Percentiles rank a stretch among this genome's conserved stretches.
phyloP scores from a whole-genome alignment of 148 eudicot genomes.

The Spergularia bocconei region DNA sequence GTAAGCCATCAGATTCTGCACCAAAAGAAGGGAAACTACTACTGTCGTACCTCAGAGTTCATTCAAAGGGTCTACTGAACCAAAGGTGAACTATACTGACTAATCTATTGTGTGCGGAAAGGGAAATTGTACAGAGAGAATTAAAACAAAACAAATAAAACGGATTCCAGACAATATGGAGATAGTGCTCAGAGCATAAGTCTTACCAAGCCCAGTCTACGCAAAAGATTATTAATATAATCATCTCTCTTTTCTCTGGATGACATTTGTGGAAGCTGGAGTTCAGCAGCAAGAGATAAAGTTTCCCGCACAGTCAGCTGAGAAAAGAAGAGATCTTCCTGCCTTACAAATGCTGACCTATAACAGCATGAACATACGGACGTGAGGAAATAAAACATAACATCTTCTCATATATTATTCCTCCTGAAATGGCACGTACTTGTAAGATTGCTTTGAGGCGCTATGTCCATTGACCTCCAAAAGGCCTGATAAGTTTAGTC shows the following conservation, averaged over 20 bases:
- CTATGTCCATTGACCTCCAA: constrained; percentile 86
- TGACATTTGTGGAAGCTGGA: constrained; percentile 78
- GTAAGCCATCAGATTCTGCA: not conserved
- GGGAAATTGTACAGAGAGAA: not conserved
- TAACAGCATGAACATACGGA: constrained; percentile 15
- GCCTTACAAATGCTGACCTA: constrained; percentile 93
- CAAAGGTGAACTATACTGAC: not conserved
- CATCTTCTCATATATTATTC: not conserved
- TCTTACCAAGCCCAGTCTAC: constrained; percentile 89
- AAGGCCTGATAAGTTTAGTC: constrained; percentile 77
- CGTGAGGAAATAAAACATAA: constrained; percentile 3
- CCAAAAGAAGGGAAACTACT: not conserved
- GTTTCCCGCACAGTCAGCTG: constrained; percentile 98
- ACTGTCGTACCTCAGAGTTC: not conserved
- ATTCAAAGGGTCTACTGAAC: not conserved
- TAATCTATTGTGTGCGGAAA: not conserved
- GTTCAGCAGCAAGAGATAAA: constrained; percentile 89
- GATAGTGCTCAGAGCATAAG: constrained; percentile 18
- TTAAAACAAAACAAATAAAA: not conserved
- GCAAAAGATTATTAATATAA: constrained; percentile 75
- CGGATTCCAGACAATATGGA: not conserved
- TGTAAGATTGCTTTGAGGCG: constrained; percentile 49
- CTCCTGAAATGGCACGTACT: constrained; percentile 44
- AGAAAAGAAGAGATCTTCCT: constrained; percentile 96
- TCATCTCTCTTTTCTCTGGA: constrained; percentile 74